These are phyloP conservation scores for Beauveria sp. DNA, from an alignment of 2,329 filamentous ascomycete species.

Conservation along the genomic window DNA sequence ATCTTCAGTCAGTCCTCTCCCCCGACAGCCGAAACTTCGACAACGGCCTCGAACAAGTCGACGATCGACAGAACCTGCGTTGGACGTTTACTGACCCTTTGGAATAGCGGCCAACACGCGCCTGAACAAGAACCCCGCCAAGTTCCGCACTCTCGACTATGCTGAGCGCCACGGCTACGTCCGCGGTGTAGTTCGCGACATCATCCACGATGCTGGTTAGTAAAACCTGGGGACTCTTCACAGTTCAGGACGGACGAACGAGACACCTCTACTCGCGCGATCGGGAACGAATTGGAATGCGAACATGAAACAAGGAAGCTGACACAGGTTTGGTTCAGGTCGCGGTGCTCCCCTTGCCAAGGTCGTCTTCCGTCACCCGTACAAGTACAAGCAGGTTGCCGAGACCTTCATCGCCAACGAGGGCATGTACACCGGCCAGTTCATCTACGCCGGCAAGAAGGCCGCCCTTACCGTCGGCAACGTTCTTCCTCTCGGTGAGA, in stretches of 20 bases:
- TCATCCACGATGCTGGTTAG: slow-evolving; percentile 90
- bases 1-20: slow-evolving; percentile 44
- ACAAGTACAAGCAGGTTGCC: slow-evolving; percentile 94
- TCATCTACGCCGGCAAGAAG: slow-evolving; percentile 99
- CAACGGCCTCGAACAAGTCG: slow-evolving; percentile 11
- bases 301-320: slow-evolving; percentile 18
- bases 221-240: slow-evolving; percentile 13
- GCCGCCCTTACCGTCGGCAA: slow-evolving; percentile 95
- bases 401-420: slow-evolving; percentile 99
- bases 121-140: slow-evolving; percentile 76
- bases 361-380: slow-evolving; percentile 95
- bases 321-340: slow-evolving; percentile 26
- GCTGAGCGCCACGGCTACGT: slow-evolving; percentile 96
- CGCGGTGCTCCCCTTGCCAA: slow-evolving; percentile 96
- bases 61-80: slow-evolving; percentile 7
- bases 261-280: slow-evolving; percentile 14
- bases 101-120: slow-evolving; percentile 67
- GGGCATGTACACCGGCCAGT: slow-evolving; percentile 99
- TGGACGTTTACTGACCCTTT: slow-evolving; percentile 22
- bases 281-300: slow-evolving; percentile 10
- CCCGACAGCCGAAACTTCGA: slow-evolving; percentile 10
- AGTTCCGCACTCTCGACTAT: slow-evolving; percentile 96
- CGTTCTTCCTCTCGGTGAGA: slow-evolving; percentile 85
- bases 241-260: slow-evolving; percentile 7
- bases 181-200: slow-evolving; percentile 95